Conservation (phyloP, 106 monocot genomes). For the Ottelia alismoides region DNA sequence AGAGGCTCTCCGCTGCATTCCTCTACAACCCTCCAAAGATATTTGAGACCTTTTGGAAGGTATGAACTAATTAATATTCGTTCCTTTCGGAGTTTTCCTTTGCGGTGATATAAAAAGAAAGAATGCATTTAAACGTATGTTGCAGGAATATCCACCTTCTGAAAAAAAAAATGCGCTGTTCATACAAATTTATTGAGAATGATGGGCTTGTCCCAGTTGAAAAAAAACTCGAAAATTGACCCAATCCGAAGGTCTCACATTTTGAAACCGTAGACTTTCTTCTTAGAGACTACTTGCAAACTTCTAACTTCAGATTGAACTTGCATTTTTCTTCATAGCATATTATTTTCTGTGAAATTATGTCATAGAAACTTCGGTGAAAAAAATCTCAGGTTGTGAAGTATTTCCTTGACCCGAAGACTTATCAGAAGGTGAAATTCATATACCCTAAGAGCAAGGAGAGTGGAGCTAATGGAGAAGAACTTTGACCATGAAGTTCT, state of each 20-base stretch:
- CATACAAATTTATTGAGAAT: too few relatives aligned
- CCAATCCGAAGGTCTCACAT: too few relatives aligned
- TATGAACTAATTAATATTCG: background rate
- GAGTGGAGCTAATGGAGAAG: constrained; percentile 46
- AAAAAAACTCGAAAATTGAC: too few relatives aligned
- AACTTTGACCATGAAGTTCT: constrained; percentile 45
- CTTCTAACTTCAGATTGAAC: too few relatives aligned
- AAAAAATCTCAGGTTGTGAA: constrained; percentile 66
- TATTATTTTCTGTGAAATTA: too few relatives aligned
- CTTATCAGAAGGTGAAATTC: constrained; percentile 64
- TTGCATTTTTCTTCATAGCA: background rate
- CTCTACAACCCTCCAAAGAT: constrained; percentile 54
- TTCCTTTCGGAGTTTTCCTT: background rate
- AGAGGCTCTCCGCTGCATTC: constrained; percentile 40
- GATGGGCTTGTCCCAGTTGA: too few relatives aligned
- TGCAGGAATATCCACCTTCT: background rate
- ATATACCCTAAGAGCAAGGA: constrained; percentile 65
- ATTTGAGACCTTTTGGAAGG: constrained; percentile 71
- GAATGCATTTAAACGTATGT: background rate
- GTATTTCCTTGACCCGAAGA: constrained; percentile 41
- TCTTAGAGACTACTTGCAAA: background rate
- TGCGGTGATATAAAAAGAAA: background rate
- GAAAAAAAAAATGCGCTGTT: too few relatives aligned
- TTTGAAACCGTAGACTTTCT: too few relatives aligned
- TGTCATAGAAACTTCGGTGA: too few relatives aligned